phyloP scores from a whole-genome alignment of 495 filamentous ascomycete species.

The Recurvomyces mirabilis region DNA sequence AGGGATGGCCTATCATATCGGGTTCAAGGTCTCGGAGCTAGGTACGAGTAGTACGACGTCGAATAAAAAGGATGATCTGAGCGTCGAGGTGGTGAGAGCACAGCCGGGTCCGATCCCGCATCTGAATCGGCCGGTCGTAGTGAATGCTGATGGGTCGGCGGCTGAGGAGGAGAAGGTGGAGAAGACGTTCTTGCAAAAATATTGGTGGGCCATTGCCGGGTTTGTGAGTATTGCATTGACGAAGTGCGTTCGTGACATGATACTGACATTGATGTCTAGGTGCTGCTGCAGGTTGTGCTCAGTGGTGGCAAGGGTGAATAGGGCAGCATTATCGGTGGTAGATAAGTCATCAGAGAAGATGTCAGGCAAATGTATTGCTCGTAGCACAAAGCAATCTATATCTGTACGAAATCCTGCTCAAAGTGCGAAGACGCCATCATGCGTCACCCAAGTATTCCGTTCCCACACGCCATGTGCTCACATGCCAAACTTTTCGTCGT shows the following conservation, averaged over 20 bases:
- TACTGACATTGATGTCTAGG: too few species aligned
- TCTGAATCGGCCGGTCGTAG: constrained; percentile 54
- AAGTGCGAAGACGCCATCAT: neutral
- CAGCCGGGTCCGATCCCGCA: constrained; percentile 41
- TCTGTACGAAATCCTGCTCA: neutral
- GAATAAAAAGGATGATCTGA: constrained; percentile 31
- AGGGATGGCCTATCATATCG: constrained; percentile 28
- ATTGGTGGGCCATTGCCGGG: constrained; percentile 38
- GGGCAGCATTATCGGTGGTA: neutral
- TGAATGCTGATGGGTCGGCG: constrained; percentile 49
- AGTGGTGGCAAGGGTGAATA: constrained; percentile 24
- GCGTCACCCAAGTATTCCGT: too few species aligned
- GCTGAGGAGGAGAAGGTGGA: constrained; percentile 41
- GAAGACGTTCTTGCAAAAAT: constrained; percentile 64
- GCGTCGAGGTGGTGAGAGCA: constrained; percentile 40
- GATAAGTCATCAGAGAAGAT: neutral
- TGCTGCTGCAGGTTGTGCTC: constrained; percentile 25
- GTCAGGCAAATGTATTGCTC: neutral
- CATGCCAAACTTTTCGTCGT: neutral
- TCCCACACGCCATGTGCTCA: neutral
- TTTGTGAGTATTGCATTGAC: constrained; percentile 20
- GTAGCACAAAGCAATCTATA: neutral
- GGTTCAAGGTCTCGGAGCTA: constrained; percentile 22
- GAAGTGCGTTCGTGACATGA: too few species aligned
- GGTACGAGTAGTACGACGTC: constrained; percentile 22